Evolutionary conservation across 164 flowering plant genomes (phyloP), one percentile per base, ranked within the genome.

Genomic region (Annona squamosa): DNA sequence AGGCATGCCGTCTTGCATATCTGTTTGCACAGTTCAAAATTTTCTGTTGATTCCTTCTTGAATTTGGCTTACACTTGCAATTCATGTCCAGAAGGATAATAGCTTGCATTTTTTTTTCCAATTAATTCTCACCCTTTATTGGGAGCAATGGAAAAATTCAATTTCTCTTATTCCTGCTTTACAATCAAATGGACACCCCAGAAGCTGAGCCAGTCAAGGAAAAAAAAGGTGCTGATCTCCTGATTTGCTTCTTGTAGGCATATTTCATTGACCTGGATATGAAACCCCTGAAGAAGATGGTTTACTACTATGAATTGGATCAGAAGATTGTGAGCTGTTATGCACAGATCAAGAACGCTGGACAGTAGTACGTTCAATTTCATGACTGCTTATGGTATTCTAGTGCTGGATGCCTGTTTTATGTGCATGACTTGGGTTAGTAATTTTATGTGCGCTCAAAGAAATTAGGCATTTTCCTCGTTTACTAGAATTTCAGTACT

Each of bases 261-360:
- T 77, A 81, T 78, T 91, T 95, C 79, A 85, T 95, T 72, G 97
- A 95, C 84, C 74, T 91, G 73, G 97, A 93, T 81, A 79, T 93
- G 90, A 95, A 91, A 79, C 92, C 91, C 56, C 77, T 94, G 83
- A 78, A 84, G 76, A 94, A 84, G 80, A 88, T 91, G 92, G 86
- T 81, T 68, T 70, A 86, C 76, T 91, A 95, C 74, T 90, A 87
- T 80, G 84, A 87, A 68, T 71, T 87, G 72, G 99, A 95, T 77
- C 90, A 87, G 84, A 84, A 85, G 79, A 93, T 93, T 73, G 85
- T 88, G 61, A 78, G 81, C 75, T 77, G 75, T 84, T 92, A 90
- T 79, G 75, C 48, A 45, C 78, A 82, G 69, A 82, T 75, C 86
- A 41, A 80, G 63, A 72, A 78, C 46, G 66, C 45, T 26, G 4